These are phyloP conservation scores for Pistacia vera DNA, from an alignment of 345 rosid species.

Conservation along the genomic window DNA sequence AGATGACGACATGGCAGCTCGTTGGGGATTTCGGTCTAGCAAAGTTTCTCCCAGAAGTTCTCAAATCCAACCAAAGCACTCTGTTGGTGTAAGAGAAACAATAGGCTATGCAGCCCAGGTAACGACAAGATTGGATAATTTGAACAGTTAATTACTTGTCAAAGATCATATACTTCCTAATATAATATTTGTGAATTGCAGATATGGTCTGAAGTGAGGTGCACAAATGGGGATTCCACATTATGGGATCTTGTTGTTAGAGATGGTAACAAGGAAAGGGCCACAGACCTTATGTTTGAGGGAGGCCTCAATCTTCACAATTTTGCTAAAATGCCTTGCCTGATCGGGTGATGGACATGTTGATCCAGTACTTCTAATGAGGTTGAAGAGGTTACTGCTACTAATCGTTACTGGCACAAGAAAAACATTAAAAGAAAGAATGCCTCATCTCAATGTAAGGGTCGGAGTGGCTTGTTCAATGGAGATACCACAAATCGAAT, in stretches of 20 bases:
- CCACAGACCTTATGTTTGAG: conserved; percentile 26
- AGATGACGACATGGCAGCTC: conserved; percentile 17
- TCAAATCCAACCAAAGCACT: not conserved
- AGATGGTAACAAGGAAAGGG: conserved; percentile 25
- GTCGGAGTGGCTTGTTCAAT: conserved; percentile 26
- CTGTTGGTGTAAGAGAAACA: not conserved
- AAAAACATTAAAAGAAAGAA: not conserved
- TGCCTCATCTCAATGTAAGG: conserved; percentile 14
- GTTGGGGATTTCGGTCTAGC: conserved; percentile 26
- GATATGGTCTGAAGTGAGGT: conserved; percentile 35
- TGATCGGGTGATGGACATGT: conserved; percentile 10
- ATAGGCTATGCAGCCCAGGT: conserved; percentile 15
- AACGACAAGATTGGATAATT: no score
- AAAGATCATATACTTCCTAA: not conserved
- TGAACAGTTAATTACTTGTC: not conserved
- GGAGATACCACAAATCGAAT: conserved; percentile 15
- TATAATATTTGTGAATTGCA: not conserved
- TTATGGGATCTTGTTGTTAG: conserved; percentile 32
- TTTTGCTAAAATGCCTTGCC: conserved; percentile 21
- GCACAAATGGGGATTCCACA: conserved; percentile 27
- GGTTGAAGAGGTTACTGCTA: not conserved
- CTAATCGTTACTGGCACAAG: not conserved
- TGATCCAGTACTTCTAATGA: not conserved
- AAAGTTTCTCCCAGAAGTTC: not conserved
- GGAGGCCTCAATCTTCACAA: conserved; percentile 26